Conservation (phyloP, 73 alveolate genomes). For the Tetrahymena borealis region DNA sequence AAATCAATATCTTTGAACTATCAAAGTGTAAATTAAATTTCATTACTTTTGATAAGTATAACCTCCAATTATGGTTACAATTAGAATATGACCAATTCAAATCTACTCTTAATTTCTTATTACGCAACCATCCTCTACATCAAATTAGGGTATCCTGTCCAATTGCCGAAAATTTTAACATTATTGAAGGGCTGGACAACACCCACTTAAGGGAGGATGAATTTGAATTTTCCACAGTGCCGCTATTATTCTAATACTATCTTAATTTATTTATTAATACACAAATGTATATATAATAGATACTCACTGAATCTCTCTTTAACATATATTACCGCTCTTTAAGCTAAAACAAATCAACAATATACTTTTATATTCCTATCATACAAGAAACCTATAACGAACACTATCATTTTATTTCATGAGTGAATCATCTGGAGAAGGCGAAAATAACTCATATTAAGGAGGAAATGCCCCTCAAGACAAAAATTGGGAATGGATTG, state of each 20-base stretch:
- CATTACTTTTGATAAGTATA: background rate
- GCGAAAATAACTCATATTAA: background rate
- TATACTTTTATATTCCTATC: background rate
- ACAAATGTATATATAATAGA: too few relatives aligned
- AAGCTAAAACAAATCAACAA: too few relatives aligned
- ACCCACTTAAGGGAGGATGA: too few relatives aligned
- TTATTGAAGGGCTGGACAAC: too few relatives aligned
- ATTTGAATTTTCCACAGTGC: too few relatives aligned
- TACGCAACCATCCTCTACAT: background rate
- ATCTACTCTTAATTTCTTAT: background rate
- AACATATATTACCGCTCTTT: too few relatives aligned
- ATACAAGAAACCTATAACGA: background rate
- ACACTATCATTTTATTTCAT: background rate
- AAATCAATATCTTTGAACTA: background rate
- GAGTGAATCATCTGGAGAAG: background rate
- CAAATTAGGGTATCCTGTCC: background rate
- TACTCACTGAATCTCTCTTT: too few relatives aligned
- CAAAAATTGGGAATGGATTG: conserved; percentile 33
- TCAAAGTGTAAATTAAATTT: background rate
- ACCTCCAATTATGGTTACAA: background rate
- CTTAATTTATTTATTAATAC: too few relatives aligned
- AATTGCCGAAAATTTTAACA: background rate
- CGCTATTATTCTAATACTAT: too few relatives aligned
- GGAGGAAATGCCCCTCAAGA: conserved; percentile 5
- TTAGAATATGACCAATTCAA: background rate